A percentile compares a stretch with the other conserved stretches of the same genome.
These are phyloP conservation scores for Clavispora santaluciae DNA, from an alignment of 805 yeast genomes.

Conservation along the genomic window DNA sequence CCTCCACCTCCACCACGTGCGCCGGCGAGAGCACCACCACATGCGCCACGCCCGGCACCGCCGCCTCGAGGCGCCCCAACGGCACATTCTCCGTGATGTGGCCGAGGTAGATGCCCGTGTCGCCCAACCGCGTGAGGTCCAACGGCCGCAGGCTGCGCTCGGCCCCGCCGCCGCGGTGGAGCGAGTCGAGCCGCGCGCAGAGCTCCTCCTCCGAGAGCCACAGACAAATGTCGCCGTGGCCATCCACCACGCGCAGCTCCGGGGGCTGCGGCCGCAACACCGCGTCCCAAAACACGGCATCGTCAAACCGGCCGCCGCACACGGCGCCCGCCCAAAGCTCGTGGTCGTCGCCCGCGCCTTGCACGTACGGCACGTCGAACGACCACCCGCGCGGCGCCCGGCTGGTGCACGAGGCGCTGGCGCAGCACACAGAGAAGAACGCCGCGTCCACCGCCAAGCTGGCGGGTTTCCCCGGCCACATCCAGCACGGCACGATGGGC, in stretches of 20 bases:
- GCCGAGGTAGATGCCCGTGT: conserved; percentile 29
- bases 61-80: conserved; percentile 4
- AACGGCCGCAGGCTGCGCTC: background rate
- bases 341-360: conserved; percentile 94
- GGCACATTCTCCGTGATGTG: conserved; percentile 13
- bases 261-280: conserved; percentile 12
- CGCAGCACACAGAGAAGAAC: conserved; percentile 9
- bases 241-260: conserved; percentile 17
- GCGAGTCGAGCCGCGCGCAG: conserved; percentile 11
- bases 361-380: conserved; percentile 51
- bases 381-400: conserved; percentile 8
- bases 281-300: conserved; percentile 52
- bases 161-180: conserved; percentile 5
- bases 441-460: background rate
- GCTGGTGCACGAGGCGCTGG: conserved; percentile 10
- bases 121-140: conserved; percentile 12
- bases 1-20: background rate
- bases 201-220: conserved; percentile 23
- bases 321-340: conserved; percentile 63
- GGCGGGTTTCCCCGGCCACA: conserved; percentile 46
- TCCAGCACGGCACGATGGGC: conserved; percentile 66
- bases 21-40: conserved; percentile 24
- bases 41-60: conserved; percentile 3
- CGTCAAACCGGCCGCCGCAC: conserved; percentile 46
- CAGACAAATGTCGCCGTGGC: conserved; percentile 17